A percentile compares a stretch with the other conserved stretches of the same genome.
phyloP scores from a whole-genome alignment of 352 stramenopile genomes.

The Heterotrichella gracilis region DNA sequence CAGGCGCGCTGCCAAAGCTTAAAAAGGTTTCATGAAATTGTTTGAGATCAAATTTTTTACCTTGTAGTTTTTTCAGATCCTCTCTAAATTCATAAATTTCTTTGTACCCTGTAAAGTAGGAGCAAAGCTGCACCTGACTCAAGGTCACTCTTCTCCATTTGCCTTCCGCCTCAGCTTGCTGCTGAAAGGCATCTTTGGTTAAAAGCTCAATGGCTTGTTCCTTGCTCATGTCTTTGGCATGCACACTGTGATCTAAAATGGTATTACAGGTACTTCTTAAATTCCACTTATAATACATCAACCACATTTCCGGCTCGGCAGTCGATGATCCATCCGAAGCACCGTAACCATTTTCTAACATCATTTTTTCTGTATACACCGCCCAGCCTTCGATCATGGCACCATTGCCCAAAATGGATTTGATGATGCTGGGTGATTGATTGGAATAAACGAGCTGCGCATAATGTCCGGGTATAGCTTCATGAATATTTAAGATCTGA shows the following conservation, averaged over 20 bases:
- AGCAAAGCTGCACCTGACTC: not conserved
- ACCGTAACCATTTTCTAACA: not conserved
- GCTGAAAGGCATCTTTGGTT: not conserved
- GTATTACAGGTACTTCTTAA: not conserved
- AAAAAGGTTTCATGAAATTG: not conserved
- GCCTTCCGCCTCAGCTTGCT: not conserved
- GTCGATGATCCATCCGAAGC: not conserved
- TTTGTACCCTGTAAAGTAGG: not conserved
- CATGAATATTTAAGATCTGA: not conserved
- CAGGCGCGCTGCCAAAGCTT: not conserved
- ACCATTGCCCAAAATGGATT: not conserved
- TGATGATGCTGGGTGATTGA: not conserved
- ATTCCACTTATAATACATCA: conserved; percentile 5
- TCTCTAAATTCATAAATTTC: conserved; percentile 1
- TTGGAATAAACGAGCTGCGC: not conserved
- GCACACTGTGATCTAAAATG: not conserved
- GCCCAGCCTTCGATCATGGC: not conserved
- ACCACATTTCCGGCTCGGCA: not conserved
- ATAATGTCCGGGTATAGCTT: not conserved
- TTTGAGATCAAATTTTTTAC: not conserved
- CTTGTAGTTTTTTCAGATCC: not conserved
- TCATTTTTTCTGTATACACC: not conserved
- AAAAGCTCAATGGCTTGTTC: not conserved
- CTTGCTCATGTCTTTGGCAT: conserved; percentile 5
- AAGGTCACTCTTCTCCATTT: not conserved